A percentile compares a stretch with the other conserved stretches of the same genome.
Evolutionary conservation across 306 rosid species (phyloP).

Genomic region (Trifolium dubium): DNA sequence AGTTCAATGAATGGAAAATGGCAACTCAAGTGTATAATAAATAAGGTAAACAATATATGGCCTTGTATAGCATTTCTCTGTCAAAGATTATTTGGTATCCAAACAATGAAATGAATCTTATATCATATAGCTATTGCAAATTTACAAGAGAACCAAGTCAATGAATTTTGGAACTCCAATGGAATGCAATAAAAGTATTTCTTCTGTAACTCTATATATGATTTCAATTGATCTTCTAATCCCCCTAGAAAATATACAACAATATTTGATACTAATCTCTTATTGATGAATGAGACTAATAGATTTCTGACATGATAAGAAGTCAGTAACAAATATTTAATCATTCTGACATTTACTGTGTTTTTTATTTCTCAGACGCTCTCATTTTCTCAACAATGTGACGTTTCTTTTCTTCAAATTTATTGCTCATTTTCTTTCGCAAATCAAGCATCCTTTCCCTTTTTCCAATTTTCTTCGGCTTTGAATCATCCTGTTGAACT

Average conservation of each 20-base stretch:
- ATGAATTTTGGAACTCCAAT: constrained; percentile 24
- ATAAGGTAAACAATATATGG: too few relatives aligned
- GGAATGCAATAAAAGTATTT: constrained; percentile 9
- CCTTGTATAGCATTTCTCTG: too few relatives aligned
- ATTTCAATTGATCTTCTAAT: constrained; percentile 37
- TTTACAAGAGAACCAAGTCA: constrained; percentile 36
- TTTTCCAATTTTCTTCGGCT: constrained; percentile 68
- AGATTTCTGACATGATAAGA: constrained; percentile 34
- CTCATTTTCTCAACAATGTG: constrained; percentile 85
- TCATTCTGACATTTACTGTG: constrained; percentile 34
- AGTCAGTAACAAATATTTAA: constrained; percentile 27
- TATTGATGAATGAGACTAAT: constrained; percentile 36
- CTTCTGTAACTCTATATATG: constrained; percentile 25
- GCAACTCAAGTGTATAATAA: constrained; percentile 12
- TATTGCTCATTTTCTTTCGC: constrained; percentile 82
- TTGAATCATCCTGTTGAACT: constrained; percentile 54
- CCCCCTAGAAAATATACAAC: constrained; percentile 40
- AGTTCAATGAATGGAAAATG: too few relatives aligned
- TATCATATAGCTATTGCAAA: constrained; percentile 37
- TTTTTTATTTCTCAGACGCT: constrained; percentile 53
- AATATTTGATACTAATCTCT: constrained; percentile 34
- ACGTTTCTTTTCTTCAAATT: constrained; percentile 86
- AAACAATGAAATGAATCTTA: constrained; percentile 35
- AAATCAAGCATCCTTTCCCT: constrained; percentile 79
- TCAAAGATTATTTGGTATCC: too few relatives aligned